Base-by-base conservation (phyloP, 495 filamentous ascomycete species). In the Tuber borchii region DNA sequence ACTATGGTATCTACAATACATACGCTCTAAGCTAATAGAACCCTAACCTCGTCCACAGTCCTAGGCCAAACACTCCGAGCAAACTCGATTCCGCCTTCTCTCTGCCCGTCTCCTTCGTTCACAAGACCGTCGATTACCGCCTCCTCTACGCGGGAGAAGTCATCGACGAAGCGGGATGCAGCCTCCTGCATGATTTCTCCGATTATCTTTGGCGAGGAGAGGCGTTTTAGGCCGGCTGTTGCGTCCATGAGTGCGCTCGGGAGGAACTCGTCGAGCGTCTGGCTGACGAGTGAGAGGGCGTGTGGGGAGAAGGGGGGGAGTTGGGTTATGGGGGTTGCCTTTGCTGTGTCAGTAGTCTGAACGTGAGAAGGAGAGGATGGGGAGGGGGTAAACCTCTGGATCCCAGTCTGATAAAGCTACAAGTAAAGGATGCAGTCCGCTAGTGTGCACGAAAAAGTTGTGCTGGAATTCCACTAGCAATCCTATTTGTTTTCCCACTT, bases 221-320 rank as follows among this genome's bases (percentile, higher is more conserved):
- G 84, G 19, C 87, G 86, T 78, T 91, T 91, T 69, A 99, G 83
- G 74, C 93, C 91, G 76, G 95, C 90, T 74, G 90, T 88, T 5
- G 94, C 93, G 83, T 99, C 95, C 88, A 97, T 95, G 26, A 97
- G 85, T 14, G 95, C 95, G 14, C 93, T 95, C 0, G 94, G 94
- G 34, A 99, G 87, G 84, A 97, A 98, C 78, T 92, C 90, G 83
- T 99, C 96, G 6, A 99, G 88, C 40, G 88, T 87, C 80, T 96
- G 92, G 81, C 91, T 91, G 10, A 90, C 90, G 48, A 85, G 83
- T 19, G 87, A 84, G 37, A 97, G 87, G 5, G 88, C 84, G 19
- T 88, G 85, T 0, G 90, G 88, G 74, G 92, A 89, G 82, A 94
- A 90, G 31, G 88, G 84, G 1, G 87, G 84, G 19, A 91, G 86